Evolutionary conservation across 2,329 filamentous ascomycete genomes (phyloP), one percentile per base, ranked within the genome.

Genomic region (Colletotrichum agaves): DNA sequence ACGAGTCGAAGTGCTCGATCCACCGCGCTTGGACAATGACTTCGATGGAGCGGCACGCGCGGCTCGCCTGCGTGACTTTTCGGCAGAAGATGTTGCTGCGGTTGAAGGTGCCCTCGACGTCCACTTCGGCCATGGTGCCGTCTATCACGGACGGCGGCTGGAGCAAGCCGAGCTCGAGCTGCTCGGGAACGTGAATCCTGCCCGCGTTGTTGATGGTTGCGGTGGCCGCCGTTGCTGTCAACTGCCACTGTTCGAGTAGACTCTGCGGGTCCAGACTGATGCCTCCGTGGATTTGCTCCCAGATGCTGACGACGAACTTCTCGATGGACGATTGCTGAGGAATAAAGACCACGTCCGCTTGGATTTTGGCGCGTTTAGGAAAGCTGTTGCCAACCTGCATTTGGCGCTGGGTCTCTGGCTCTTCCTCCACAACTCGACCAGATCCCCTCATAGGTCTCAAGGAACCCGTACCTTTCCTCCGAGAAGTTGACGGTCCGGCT

Each of bases 21-120:
- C 86, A 88, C 33, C 84, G 82, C 4, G 85, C 84, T 71, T 88
- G 85, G 2, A 88, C 83, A 23, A 88, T 85, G 64, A 88, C 85
- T 72, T 88, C 85, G n/a, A 87, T 77, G 1, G 85, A 85, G n/a
- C 85, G 78, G 61, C 82, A 86, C 1, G 85, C 83, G 13, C 84
- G 81, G 71, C 83, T 85, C n/a, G 84, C 76, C 64, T 78, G 75
- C 13, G 75, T 77, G 1, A 77, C 72, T 69, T 70, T 79, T 12
- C 74, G 72, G 67, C 75, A 77, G 62, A 78, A 74, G 7, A 73
- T 63, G 56, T 76, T 78, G 43, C 73, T 75, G 53, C 71, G 74
- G 62, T 72, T 77, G 63, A 78, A 78, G 17, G 73, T 73, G 2
- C 66, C 69, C 33, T 61, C 67, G 39, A 63, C 44, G 31, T 59